These are phyloP conservation scores for Amphibolis antarctica DNA, from an alignment of 106 monocot species.

Conservation along the genomic window DNA sequence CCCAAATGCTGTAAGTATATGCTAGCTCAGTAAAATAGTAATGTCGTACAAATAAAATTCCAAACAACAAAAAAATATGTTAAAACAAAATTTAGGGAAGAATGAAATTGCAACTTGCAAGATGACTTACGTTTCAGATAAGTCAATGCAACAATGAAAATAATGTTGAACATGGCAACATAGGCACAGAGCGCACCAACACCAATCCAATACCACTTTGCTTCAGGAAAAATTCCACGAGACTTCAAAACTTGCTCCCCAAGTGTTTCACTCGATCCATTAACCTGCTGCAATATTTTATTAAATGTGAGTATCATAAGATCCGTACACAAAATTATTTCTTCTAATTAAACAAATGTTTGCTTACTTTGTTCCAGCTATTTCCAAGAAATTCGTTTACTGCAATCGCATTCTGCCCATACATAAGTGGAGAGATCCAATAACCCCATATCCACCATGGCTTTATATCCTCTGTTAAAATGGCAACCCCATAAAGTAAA, in stretches of 20 bases:
- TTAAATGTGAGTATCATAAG: neutral
- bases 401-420: slow-evolving; percentile 25
- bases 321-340: neutral
- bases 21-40: too few relatives aligned
- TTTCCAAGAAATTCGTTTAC: slow-evolving; percentile 36
- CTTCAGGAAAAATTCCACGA: slow-evolving; percentile 52
- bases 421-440: slow-evolving; percentile 38
- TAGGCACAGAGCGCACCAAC: slow-evolving; percentile 44
- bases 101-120: neutral
- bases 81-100: neutral
- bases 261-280: slow-evolving; percentile 17
- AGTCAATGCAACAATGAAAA: slow-evolving; percentile 44
- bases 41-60: neutral
- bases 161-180: slow-evolving; percentile 41
- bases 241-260: slow-evolving; percentile 38
- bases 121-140: slow-evolving; percentile 46
- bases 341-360: neutral
- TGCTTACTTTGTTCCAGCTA: slow-evolving; percentile 30
- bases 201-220: slow-evolving; percentile 77
- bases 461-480: slow-evolving; percentile 20
- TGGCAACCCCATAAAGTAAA: slow-evolving; percentile 1
- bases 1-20: slow-evolving; percentile 35
- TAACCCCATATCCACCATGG: slow-evolving; percentile 43
- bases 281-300: slow-evolving; percentile 8
- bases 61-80: neutral